Conservation (phyloP, 2,329 filamentous ascomycete genomes). For the Iodosphaeria phyllophila region DNA sequence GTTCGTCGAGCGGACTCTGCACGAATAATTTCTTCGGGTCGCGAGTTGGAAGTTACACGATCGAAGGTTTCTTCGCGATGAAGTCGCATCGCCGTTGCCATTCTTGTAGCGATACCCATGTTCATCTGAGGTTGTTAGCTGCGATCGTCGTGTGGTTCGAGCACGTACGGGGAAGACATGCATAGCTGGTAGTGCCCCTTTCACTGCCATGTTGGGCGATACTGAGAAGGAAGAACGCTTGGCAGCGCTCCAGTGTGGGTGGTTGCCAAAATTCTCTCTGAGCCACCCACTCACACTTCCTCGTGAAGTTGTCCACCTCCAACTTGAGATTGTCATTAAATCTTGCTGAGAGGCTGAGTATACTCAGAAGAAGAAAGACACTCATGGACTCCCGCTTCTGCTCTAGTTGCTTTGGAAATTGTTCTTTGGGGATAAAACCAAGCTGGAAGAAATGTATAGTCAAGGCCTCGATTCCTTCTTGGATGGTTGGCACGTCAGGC, state of each 20-base stretch:
- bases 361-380: slow-evolving; percentile 33
- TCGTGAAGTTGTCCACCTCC: slow-evolving; percentile 33
- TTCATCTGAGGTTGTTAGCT: slow-evolving; percentile 26
- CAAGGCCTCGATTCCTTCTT: slow-evolving; percentile 33
- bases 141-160: not conserved
- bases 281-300: slow-evolving; percentile 26
- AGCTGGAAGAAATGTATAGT: slow-evolving; percentile 38
- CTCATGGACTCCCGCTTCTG: slow-evolving; percentile 28
- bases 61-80: slow-evolving; percentile 36
- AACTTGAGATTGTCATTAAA: slow-evolving; percentile 28
- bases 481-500: slow-evolving; percentile 26
- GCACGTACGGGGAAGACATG: slow-evolving; percentile 14
- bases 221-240: slow-evolving; percentile 38
- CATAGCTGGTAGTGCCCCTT: slow-evolving; percentile 31
- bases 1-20: slow-evolving; percentile 38
- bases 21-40: slow-evolving; percentile 23
- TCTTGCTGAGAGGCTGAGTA: slow-evolving; percentile 36
- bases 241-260: slow-evolving; percentile 33
- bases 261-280: slow-evolving; percentile 30
- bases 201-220: slow-evolving; percentile 39
- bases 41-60: slow-evolving; percentile 18
- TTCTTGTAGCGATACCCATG: slow-evolving; percentile 34
- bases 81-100: slow-evolving; percentile 34
- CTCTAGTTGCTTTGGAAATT: slow-evolving; percentile 27
- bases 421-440: slow-evolving; percentile 35